phyloP scores from a whole-genome alignment of 1,139 yeast species.

The Yamadazyma spencermartinsiae region DNA sequence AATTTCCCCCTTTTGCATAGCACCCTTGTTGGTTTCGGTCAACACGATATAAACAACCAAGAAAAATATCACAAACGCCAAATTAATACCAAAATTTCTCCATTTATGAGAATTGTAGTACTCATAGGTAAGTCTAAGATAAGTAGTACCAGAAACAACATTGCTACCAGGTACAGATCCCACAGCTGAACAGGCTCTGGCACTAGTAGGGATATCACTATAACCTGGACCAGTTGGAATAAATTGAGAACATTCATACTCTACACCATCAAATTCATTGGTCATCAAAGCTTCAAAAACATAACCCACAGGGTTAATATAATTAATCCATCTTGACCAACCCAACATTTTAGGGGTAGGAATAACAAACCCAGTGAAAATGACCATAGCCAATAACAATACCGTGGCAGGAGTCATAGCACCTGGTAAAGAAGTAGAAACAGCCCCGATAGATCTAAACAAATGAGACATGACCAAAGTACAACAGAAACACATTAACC shows the following conservation, averaged over 20 bases:
- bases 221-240: slow-evolving; percentile 56
- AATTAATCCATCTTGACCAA: slow-evolving; percentile 65
- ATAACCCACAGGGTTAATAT: slow-evolving; percentile 57
- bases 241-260: slow-evolving; percentile 46
- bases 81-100: slow-evolving; percentile 78
- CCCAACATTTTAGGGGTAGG: slow-evolving; percentile 60
- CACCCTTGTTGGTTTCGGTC: slow-evolving; percentile 69
- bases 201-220: slow-evolving; percentile 36
- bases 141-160: slow-evolving; percentile 58
- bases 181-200: slow-evolving; percentile 59
- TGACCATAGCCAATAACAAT: slow-evolving; percentile 50
- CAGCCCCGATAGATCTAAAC: slow-evolving; percentile 61
- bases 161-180: slow-evolving; percentile 62
- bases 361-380: slow-evolving; percentile 61
- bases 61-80: slow-evolving; percentile 58
- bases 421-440: slow-evolving; percentile 53
- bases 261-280: slow-evolving; percentile 53
- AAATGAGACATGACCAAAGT: slow-evolving; percentile 56
- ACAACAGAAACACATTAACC: slow-evolving; percentile 42
- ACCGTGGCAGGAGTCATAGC: slow-evolving; percentile 67
- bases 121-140: slow-evolving; percentile 43
- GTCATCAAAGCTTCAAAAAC: slow-evolving; percentile 57
- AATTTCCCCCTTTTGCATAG: slow-evolving; percentile 82
- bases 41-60: slow-evolving; percentile 54
- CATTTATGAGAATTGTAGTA: slow-evolving; percentile 66